Percentiles rank a stretch among this genome's conserved stretches.
These are phyloP conservation scores for Phyllachora maydis DNA, from an alignment of 2,329 filamentous ascomycete species.

Conservation along the genomic window DNA sequence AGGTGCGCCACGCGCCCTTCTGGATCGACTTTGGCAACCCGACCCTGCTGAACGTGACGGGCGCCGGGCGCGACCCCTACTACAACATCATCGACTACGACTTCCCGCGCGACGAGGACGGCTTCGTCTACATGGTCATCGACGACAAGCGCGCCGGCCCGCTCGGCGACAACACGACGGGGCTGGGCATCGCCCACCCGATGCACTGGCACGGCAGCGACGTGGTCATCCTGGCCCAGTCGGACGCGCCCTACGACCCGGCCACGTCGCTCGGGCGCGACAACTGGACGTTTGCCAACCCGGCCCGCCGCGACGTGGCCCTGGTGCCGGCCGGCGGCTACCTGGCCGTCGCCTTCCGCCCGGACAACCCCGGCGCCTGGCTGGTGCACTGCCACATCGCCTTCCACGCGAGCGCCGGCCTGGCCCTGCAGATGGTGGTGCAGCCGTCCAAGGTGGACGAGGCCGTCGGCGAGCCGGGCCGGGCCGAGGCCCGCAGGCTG, in stretches of 20 bases:
- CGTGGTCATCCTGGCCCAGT: background rate
- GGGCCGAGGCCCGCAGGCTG: no score
- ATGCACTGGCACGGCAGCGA: constrained; percentile 1
- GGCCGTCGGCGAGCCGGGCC: no score
- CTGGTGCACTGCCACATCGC: constrained; percentile 24
- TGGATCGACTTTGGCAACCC: constrained; percentile 3
- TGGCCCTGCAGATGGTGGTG: constrained; percentile 3
- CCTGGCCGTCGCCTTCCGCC: constrained; percentile 20
- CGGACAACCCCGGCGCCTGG: constrained; percentile 26
- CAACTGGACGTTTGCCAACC: no score
- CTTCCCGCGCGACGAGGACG: constrained; percentile 1
- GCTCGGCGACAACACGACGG: no score
- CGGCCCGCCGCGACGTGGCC: constrained; percentile 18
- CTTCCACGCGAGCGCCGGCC: constrained; percentile 18
- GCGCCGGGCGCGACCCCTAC: background rate
- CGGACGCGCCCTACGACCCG: background rate
- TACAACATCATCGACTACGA: constrained; percentile 2
- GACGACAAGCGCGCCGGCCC: no score
- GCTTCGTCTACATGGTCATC: constrained; percentile 4
- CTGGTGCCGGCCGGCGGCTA: constrained; percentile 19
- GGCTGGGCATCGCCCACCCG: no score
- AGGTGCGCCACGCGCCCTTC: constrained; percentile 1
- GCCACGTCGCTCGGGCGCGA: background rate
- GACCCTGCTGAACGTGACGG: constrained; percentile 2
- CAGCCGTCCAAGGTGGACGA: no score